Evolutionary conservation across 805 yeast genomes (phyloP).

Genomic region (Jamesozyma lodderae): DNA sequence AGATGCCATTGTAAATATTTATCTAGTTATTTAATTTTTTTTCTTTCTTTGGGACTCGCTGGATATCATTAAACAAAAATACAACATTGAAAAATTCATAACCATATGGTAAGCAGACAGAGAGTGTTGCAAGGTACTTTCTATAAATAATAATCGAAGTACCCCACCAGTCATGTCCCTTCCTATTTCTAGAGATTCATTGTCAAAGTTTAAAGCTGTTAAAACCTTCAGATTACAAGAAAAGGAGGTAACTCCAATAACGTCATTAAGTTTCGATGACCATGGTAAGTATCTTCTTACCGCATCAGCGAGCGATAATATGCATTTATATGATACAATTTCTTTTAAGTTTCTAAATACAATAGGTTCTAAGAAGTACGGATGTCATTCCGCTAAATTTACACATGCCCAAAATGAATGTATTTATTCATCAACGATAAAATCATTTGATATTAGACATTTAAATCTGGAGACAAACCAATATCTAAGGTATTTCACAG

Average conservation of each 20-base stretch:
- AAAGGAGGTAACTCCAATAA: slow-evolving; percentile 44
- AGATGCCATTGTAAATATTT: too few species aligned
- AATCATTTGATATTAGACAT: slow-evolving; percentile 66
- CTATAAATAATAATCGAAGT: too few species aligned
- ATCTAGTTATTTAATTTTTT: too few species aligned
- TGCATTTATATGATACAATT: slow-evolving; percentile 73
- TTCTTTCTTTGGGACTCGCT: too few species aligned
- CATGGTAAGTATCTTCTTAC: slow-evolving; percentile 70
- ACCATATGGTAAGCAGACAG: too few species aligned
- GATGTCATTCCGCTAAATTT: slow-evolving; percentile 79
- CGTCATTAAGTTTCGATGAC: slow-evolving; percentile 73
- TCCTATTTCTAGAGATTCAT: slow-evolving; percentile 22
- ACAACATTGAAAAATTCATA: too few species aligned
- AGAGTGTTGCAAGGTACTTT: too few species aligned
- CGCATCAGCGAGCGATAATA: slow-evolving; percentile 70
- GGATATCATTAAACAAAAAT: too few species aligned
- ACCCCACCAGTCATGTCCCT: slow-evolving; percentile 10
- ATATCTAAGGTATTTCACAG: slow-evolving; percentile 76
- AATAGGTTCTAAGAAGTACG: slow-evolving; percentile 80
- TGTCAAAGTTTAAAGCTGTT: slow-evolving; percentile 31
- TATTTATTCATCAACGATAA: slow-evolving; percentile 75
- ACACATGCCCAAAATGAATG: slow-evolving; percentile 66
- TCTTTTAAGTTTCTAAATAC: slow-evolving; percentile 62
- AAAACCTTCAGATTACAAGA: slow-evolving; percentile 46
- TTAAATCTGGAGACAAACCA: slow-evolving; percentile 69